Evolutionary conservation across 2,329 filamentous ascomycete genomes (phyloP), one percentile per base, ranked within the genome.

Genomic region (Rhinocladiella similis): DNA sequence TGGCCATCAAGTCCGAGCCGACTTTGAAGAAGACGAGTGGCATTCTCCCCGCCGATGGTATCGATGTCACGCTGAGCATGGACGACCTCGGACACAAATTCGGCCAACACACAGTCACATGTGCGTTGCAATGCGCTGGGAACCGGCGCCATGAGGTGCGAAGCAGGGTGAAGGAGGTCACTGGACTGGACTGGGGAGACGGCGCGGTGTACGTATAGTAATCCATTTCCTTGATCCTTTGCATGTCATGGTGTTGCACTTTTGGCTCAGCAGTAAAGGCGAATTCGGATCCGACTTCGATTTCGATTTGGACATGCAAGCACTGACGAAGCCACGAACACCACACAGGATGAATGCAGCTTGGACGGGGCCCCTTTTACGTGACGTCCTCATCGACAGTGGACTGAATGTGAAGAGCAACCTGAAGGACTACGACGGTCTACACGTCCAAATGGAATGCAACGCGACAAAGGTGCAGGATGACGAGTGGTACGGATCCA

Each of bases 61-160:
- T 82, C 4, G 68, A 71, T 1, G 9, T 41, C 5, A 27, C 16
- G 6, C 70, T 84, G n/a, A 75, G 77, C 1, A 67, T 82, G 12
- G 47, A 69, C 5, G 74, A 82, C 42, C 70, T 85, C 4, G 61
- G 70, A 50, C 68, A 71, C 3, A 66, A 75, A 3, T 78, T 82
- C 49, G 68, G 73, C 1, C 82, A 84, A 61, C 77, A 83, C 63
- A 74, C 73, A 56, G 77, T 85, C 10, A 71, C 78, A 19, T 81
- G 79, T 57, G 79, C 80, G 1, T 70, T 85, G 1, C 81, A 84
- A 70, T 85, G 83, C 59, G 82, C 83, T 1, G 83, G 82, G 14
- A 85, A 85, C 61, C 71, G 83, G 4, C 77, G 83, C 5, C 81
- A 84, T 63, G 82, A 80, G 1, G 84, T 85, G 82, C 79, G 81